Evolutionary conservation across 768 basidiomycete genomes (phyloP), one percentile per base, ranked within the genome.

Genomic region (Lentinula sp.): DNA sequence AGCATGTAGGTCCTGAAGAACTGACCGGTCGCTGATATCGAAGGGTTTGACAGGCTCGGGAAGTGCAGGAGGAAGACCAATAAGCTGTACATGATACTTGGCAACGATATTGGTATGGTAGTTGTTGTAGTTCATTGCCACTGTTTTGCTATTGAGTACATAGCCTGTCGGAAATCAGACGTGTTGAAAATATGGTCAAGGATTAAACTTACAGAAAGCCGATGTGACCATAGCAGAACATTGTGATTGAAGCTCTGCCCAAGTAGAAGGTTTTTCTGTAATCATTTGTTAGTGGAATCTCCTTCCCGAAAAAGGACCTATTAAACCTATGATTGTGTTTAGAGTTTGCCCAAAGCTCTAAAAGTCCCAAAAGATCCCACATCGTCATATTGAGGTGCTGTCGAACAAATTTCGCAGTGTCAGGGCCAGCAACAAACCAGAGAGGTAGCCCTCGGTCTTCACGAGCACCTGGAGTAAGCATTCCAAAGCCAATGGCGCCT

Each of bases 41-140:
- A 6, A n/a, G n/a, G 53, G 53, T 6, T 28, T 55, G 35, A 37
- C 35, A 33, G 18, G 4, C 5, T 39, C 28, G 16, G 36, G 13
- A 18, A 55, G 36, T 4, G 15, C 51, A 4, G 39, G n/a, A 5
- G 66, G 66, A 63, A 65, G 66, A 5, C 66, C 67, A 35, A 65
- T 39, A 28, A 66, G 52, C 35, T 56, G 54, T 2, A 68, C 62
- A 16, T 55, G 35, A 41, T 63, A 50, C 2, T 51, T 61, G 18
- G 55, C 18, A 4, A 68, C 53, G 35, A 68, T 59, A 3, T 57
- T 13, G 3, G 20, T 60, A 42, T 65, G 37, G 28, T 68, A 68
- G 42, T 61, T 62, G 1, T 46, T 48, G 57, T 65, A 67, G 46
- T 64, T 64, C 67, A 68, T 66, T 7, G 13, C 28, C 0, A 58